Base-by-base conservation (phyloP, 805 yeast genomes). In the Candida succiphila region DNA sequence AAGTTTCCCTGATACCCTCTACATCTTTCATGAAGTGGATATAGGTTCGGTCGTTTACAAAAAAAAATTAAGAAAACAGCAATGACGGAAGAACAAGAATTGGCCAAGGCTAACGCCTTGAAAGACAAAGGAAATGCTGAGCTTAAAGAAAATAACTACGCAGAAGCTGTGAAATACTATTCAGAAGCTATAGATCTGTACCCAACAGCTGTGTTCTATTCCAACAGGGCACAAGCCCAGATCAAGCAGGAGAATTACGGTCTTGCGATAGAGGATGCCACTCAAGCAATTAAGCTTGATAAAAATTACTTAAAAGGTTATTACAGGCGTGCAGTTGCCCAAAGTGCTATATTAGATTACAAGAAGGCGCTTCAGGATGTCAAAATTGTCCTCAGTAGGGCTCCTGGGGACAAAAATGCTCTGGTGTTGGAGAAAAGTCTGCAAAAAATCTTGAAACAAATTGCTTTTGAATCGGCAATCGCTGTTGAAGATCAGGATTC, bases 141-240 rank as follows among this genome's bases (percentile, higher is more conserved):
- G 30, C 68, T 89, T 45, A 84, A 84, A 54, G 62, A 65, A 16
- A 80, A 85, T 26, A 63, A 75, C 42, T 78, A 62, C 43, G 65
- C 63, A 4, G 63, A 65, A 23, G 96, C 96, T 7, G 61, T 78
- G n/a, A 76, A 69, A 9, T 52, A 65, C 3, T 89, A 92, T 55
- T 70, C 89, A 1, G 53, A 67, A 39, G 96, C 96, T 7, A 80
- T 89, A 24, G 78, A 67, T 20, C 42, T 79, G 12, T 79, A 79
- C 43, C 54, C 67, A 10, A 76, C 78, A 33, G 73, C 83, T 2
- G 67, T 78, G 22, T 75, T 79, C 41, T 85, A 65, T 51, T 78
- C 95, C 8, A 89, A 89, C 57, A 67, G 96, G 42, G 96, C 97
- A 0, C 87, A 86, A 52, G 95, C 86, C 1, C 79, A 87, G 44